phyloP scores from a whole-genome alignment of 2,329 filamentous ascomycete genomes.

The Hypoxylon sp. region DNA sequence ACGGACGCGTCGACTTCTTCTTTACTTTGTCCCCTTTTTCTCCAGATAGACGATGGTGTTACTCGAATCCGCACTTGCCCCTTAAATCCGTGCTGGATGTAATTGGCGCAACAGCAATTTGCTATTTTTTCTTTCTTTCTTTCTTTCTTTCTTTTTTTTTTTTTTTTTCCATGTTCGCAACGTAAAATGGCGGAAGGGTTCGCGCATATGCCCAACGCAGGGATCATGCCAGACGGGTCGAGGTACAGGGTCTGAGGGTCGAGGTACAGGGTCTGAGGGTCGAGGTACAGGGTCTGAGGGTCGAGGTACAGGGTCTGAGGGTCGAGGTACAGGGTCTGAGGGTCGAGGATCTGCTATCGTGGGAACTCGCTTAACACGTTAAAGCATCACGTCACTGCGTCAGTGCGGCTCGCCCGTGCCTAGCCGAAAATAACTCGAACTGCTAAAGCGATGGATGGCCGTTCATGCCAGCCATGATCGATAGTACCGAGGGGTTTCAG shows the following conservation, averaged over 20 bases:
- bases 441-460: slow-evolving; percentile 4
- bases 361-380: neutral
- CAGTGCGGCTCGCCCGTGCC: slow-evolving; percentile 13
- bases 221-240: slow-evolving; percentile 15
- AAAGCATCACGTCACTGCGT: slow-evolving; percentile 9
- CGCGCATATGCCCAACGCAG: slow-evolving; percentile 13
- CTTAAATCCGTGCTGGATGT: slow-evolving; percentile 6
- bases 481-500: no score
- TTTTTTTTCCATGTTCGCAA: neutral
- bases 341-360: slow-evolving; percentile 9
- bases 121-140: no score
- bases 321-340: no score
- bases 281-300: no score
- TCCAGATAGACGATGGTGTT: no score
- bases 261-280: no score
- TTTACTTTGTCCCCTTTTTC: no score
- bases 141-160: no score
- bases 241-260: no score
- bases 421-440: slow-evolving; percentile 27
- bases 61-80: neutral
- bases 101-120: no score
- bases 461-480: no score
- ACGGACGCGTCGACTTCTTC: neutral
- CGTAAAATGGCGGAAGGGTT: slow-evolving; percentile 16
- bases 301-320: no score